phyloP scores from a whole-genome alignment of 208 protist species.

The Phytomonas sp. region DNA sequence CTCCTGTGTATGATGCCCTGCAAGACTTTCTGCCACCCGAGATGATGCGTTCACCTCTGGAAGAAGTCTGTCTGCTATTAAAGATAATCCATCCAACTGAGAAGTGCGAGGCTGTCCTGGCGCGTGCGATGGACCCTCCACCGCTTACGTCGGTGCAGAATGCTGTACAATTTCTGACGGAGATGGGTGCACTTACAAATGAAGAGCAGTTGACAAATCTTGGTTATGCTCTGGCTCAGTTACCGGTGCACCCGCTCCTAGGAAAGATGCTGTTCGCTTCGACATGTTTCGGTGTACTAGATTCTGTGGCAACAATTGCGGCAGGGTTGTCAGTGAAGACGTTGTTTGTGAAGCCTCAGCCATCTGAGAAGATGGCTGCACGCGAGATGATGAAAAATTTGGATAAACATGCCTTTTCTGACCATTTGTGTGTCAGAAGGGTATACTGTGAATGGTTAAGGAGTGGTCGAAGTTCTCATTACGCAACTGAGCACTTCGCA shows the following conservation, averaged over 20 bases:
- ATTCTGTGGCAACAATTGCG: constrained; percentile 80
- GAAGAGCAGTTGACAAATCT: constrained; percentile 72
- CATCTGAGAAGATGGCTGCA: constrained; percentile 34
- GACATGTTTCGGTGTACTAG: constrained; percentile 78
- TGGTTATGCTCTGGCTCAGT: constrained; percentile 64
- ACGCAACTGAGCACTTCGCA: constrained; percentile 54
- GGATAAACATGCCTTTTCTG: constrained; percentile 53
- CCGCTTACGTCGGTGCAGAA: constrained; percentile 43
- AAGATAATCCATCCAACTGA: constrained; percentile 79
- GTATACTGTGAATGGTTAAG: constrained; percentile 65
- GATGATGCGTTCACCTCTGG: constrained; percentile 86
- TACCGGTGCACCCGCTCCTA: constrained; percentile 83
- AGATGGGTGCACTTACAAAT: constrained; percentile 77
- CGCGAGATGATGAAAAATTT: constrained; percentile 33
- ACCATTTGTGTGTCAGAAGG: constrained; percentile 67
- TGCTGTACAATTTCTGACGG: constrained; percentile 71
- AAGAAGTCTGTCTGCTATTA: constrained; percentile 83
- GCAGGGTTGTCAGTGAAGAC: constrained; percentile 80
- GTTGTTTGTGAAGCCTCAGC: constrained; percentile 61
- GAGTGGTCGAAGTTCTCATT: constrained; percentile 45
- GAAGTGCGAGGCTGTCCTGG: constrained; percentile 60
- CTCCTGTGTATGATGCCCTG: constrained; percentile 55
- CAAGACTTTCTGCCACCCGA: constrained; percentile 90
- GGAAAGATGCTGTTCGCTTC: constrained; percentile 89
- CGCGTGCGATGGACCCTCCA: constrained; percentile 66